phyloP scores from a whole-genome alignment of 257 asterid genomes.

The Gentiana dahurica region DNA sequence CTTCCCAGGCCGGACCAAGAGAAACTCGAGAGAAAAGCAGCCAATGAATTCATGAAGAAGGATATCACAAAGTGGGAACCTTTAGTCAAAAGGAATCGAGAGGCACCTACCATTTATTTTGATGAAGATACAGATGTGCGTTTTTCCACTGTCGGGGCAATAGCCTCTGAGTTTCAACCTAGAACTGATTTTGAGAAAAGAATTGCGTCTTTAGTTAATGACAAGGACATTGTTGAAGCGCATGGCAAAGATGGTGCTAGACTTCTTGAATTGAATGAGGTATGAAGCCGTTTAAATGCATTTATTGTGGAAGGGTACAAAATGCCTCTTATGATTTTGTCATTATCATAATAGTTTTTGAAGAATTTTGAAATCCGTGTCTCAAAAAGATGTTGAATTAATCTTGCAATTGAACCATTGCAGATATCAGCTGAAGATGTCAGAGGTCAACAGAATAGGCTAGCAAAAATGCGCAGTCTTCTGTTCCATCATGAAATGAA shows the following conservation, averaged over 20 bases:
- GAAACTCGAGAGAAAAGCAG: constrained; percentile 56
- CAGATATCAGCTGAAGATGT: constrained; percentile 74
- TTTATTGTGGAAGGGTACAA: neutral
- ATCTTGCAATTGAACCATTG: constrained; percentile 1
- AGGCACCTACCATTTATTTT: constrained; percentile 75
- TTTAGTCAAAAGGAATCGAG: constrained; percentile 74
- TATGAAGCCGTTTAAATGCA: constrained; percentile 11
- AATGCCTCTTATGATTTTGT: no score
- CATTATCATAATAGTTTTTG: no score
- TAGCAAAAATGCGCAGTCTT: constrained; percentile 76
- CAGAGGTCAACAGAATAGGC: constrained; percentile 46
- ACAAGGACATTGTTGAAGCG: constrained; percentile 69
- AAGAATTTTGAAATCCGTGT: no score
- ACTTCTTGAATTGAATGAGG: constrained; percentile 93
- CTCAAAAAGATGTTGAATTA: no score
- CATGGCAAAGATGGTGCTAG: constrained; percentile 80
- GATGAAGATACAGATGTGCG: constrained; percentile 56
- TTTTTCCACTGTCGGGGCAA: constrained; percentile 78
- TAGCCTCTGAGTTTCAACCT: constrained; percentile 86
- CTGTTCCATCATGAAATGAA: constrained; percentile 81
- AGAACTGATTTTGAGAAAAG: constrained; percentile 84
- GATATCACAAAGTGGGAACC: constrained; percentile 82
- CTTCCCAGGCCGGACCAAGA: constrained; percentile 57
- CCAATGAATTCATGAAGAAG: constrained; percentile 44
- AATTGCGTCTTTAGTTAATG: constrained; percentile 57